Evolutionary conservation across 805 yeast species (phyloP), one percentile per base, ranked within the genome.

Genomic region (Vanderwaltozyma yarrowii): DNA sequence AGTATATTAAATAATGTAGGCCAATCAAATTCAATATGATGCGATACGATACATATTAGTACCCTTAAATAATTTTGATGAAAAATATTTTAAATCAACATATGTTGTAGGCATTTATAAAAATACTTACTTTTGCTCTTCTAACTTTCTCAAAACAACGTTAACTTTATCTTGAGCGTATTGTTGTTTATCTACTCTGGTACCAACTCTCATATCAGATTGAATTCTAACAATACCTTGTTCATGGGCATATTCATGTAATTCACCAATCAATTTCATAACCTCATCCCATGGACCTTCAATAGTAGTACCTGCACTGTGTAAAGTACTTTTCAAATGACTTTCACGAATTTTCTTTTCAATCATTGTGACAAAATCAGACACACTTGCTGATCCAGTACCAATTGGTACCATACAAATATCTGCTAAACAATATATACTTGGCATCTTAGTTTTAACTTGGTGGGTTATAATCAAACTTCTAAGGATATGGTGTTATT

Each of bases 241-340:
- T 4, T 68, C 67, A 52, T 86, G 96, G 37, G 83, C 71, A 32
- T 66, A 65, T 51, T 79, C 78, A 52, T 86, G 96, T 49, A 85
- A 63, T 47, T 74, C 71, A 7, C 95, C 95, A 49, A 86, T 80
- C 37, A 84, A 61, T 25, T 69, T 74, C 76, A 78, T 80, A 1
- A 87, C 95, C 39, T 81, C 87, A 51, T 77, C 76, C 95, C 95
- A 87, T n/a, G 86, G 87, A 1, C 96, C 96, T 50, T 82, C 76
- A 48, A 81, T 77, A 2, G 95, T 85, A 6, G 95, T 86, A 3
- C 96, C 96, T 2, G 96, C 96, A 48, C 94, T 80, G 60, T 86
- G 96, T 42, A 86, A 64, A 1, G 83, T 76, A 44, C 80, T 76
- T 35, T 76, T 68, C 38, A 86, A 63, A 3, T 74, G 78, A 23